A percentile compares a stretch with the other conserved stretches of the same genome.
phyloP scores from a whole-genome alignment of 1,139 yeast species.

The Lodderomyces margitis region DNA sequence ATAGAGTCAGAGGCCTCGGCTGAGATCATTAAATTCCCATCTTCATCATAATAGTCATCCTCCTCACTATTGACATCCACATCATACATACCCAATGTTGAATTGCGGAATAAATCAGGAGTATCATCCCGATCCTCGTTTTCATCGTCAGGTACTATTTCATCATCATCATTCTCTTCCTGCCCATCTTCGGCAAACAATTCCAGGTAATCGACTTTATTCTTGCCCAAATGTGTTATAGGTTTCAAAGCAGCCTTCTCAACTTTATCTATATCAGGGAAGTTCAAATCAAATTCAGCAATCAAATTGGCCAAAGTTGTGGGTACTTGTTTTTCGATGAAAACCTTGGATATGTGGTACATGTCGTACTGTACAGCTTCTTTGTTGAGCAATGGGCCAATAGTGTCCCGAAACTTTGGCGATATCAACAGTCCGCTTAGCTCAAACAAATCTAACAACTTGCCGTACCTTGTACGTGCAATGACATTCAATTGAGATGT shows the following conservation, averaged over 20 bases:
- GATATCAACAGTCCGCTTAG: constrained; percentile 46
- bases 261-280: constrained; percentile 62
- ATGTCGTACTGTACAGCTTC: constrained; percentile 55
- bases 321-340: constrained; percentile 67
- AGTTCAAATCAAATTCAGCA: constrained; percentile 67
- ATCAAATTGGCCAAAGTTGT: constrained; percentile 54
- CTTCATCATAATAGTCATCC: constrained; percentile 25
- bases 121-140: constrained; percentile 70
- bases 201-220: constrained; percentile 58
- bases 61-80: constrained; percentile 71
- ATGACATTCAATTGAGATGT: constrained; percentile 26
- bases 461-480: constrained; percentile 44
- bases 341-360: constrained; percentile 57
- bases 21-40: constrained; percentile 11
- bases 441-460: constrained; percentile 57
- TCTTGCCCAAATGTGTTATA: constrained; percentile 59
- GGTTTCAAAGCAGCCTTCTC: constrained; percentile 59
- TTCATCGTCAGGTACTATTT: constrained; percentile 50
- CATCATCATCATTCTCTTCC: constrained; percentile 53
- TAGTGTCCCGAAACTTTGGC: constrained; percentile 40
- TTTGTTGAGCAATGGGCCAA: constrained; percentile 46
- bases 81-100: constrained; percentile 93
- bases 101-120: constrained; percentile 80
- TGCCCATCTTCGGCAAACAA: constrained; percentile 42
- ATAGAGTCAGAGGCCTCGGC: constrained; percentile 24